A percentile compares a stretch with the other conserved stretches of the same genome.
Conservation (phyloP, 352 stramenopile species). For the Phytopythium montanum region DNA sequence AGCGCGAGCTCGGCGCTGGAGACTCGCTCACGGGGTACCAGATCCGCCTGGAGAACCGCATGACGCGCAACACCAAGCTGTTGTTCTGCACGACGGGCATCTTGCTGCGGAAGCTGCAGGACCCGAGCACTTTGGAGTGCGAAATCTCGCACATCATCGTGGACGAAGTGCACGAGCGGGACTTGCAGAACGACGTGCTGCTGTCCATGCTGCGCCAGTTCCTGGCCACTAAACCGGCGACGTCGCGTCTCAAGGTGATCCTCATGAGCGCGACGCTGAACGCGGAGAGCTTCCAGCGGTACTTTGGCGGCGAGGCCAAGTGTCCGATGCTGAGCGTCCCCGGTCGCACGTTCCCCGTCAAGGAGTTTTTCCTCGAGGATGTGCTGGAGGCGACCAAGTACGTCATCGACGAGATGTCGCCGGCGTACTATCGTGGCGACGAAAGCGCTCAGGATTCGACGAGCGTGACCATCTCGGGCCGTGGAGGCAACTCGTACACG, state of each 20-base stretch:
- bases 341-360: constrained; percentile 95
- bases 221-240: constrained; percentile 47
- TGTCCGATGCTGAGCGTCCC: constrained; percentile 90
- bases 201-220: constrained; percentile 89
- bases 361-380: constrained; percentile 96
- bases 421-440: constrained; percentile 34
- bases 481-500: constrained; percentile 55
- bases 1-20: constrained; percentile 50
- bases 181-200: constrained; percentile 91
- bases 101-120: constrained; percentile 90
- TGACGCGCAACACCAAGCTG: constrained; percentile 81
- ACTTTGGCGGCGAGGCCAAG: constrained; percentile 85
- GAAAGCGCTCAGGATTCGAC: constrained; percentile 34
- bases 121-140: constrained; percentile 63
- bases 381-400: constrained; percentile 85
- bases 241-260: constrained; percentile 86
- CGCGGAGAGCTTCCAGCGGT: constrained; percentile 92
- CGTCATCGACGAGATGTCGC: constrained; percentile 73
- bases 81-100: constrained; percentile 94
- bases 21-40: constrained; percentile 88
- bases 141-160: constrained; percentile 97
- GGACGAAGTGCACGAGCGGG: constrained; percentile 97
- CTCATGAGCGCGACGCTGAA: constrained; percentile 98
- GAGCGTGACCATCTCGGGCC: constrained; percentile 57
- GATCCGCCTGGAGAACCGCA: constrained; percentile 91